Evolutionary conservation across 83 land plant genomes (phyloP).

Genomic region (Thuja plicata): DNA sequence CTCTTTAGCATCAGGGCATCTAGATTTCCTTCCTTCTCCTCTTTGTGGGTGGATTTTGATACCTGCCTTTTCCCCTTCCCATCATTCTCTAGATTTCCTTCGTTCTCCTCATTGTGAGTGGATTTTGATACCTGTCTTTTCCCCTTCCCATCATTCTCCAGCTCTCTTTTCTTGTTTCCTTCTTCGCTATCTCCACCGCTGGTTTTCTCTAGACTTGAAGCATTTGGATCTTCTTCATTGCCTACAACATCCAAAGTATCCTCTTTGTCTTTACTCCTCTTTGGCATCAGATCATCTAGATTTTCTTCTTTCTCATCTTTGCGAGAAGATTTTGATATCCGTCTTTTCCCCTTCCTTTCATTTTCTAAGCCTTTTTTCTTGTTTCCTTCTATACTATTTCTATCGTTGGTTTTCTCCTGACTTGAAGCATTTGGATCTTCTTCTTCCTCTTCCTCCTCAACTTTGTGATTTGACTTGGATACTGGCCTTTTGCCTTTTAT

Average conservation of each 20-base stretch:
- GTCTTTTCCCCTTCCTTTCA: neutral
- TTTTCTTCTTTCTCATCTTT: neutral
- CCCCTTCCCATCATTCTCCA: conserved; percentile 1
- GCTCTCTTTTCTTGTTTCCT: neutral
- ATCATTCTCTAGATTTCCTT: neutral
- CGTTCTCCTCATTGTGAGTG: neutral
- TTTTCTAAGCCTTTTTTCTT: neutral
- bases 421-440: neutral
- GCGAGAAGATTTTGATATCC: neutral
- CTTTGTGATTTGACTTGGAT: conserved; percentile 1
- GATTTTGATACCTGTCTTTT: neutral
- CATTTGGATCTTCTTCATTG: neutral
- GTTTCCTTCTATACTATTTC: neutral
- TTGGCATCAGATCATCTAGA: neutral
- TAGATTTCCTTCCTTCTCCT: neutral
- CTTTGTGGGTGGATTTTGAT: neutral
- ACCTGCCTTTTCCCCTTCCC: neutral
- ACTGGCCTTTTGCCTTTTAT: neutral
- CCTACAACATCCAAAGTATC: neutral
- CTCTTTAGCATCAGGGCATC: neutral
- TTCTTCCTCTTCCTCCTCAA: conserved; percentile 5
- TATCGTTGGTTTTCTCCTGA: too few relatives aligned
- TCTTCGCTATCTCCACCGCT: neutral
- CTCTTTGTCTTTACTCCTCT: neutral
- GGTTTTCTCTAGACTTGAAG: neutral